Conservation (phyloP, 345 rosid genomes). For the Gossypium raimondii region DNA sequence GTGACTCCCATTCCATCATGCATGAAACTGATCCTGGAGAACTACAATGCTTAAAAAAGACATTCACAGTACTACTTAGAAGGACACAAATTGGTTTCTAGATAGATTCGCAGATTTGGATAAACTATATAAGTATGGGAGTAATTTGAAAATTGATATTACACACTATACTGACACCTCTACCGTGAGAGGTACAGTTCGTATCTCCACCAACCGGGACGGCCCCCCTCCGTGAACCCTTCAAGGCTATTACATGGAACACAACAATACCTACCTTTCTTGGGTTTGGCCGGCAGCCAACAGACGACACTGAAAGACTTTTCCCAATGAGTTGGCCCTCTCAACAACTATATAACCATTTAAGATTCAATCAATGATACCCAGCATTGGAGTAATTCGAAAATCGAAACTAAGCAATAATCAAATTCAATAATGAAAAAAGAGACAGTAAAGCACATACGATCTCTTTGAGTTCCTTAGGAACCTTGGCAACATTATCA, state of each 20-base stretch:
- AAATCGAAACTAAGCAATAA: neutral
- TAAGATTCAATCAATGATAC: neutral
- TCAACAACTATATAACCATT: neutral
- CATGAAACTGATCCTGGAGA: neutral
- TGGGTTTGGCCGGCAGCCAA: too few relatives aligned
- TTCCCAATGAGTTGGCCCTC: too few relatives aligned
- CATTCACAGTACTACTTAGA: neutral
- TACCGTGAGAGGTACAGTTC: too few relatives aligned
- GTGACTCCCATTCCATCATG: neutral
- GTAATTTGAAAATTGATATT: neutral
- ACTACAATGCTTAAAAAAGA: neutral
- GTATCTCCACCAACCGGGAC: too few relatives aligned
- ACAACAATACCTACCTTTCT: too few relatives aligned
- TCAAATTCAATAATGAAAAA: neutral
- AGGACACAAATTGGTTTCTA: neutral
- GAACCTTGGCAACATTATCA: neutral
- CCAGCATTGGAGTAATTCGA: conserved; percentile 1
- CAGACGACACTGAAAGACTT: too few relatives aligned
- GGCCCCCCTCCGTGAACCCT: too few relatives aligned
- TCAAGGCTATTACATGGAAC: too few relatives aligned
- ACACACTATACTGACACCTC: too few relatives aligned
- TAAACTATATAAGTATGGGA: neutral
- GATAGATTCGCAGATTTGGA: conserved; percentile 2
- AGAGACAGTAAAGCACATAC: conserved; percentile 27
- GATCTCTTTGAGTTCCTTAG: conserved; percentile 65